Evolutionary conservation across 805 yeast genomes (phyloP), one percentile per base, ranked within the genome.

Genomic region (Yamadazyma sp.): DNA sequence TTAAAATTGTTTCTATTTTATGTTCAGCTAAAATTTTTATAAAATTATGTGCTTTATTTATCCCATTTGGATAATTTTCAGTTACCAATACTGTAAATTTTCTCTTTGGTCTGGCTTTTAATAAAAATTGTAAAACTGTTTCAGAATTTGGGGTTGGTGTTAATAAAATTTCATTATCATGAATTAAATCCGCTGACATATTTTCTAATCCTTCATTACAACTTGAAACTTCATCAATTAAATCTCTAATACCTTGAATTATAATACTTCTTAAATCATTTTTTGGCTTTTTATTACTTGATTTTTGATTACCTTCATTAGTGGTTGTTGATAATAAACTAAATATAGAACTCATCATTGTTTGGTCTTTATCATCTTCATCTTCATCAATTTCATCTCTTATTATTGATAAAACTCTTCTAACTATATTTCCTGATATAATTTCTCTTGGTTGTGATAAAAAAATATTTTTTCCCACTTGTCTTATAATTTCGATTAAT

Each of bases 141-240:
- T 78, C 77, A 0, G 96, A 86, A 27, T 81, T 86, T 5, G 98
- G 97, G 0, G 98, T 88, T n/a, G 98, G 96, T 0, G 97, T 86
- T 35, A 87, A 66, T 28, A 85, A 60, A 15, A 85, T 75, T 57
- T 85, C 93, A 53, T 88, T 84, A 51, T 93, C 97, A 60, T 91
- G 98, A 54, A 93, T 87, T 66, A 93, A 72, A 54, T 93, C 99
- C 23, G 82, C 83, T 12, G 96, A 83, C 80, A 88, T 86, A 40
- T 81, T 76, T 59, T 88, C 95, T 26, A 93, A 81, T 38, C 91
- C 91, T 49, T 91, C 98, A 52, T 87, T 89, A 29, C 86, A 84
- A 49, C 84, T 84, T 16, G 83, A 75, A 36, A 93, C 84, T 60
- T 93, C 98, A 59, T 93, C 98, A 37, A 89, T 79, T 39, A 93